phyloP scores from a whole-genome alignment of 768 basidiomycete genomes.

The Boletus reticulatus region DNA sequence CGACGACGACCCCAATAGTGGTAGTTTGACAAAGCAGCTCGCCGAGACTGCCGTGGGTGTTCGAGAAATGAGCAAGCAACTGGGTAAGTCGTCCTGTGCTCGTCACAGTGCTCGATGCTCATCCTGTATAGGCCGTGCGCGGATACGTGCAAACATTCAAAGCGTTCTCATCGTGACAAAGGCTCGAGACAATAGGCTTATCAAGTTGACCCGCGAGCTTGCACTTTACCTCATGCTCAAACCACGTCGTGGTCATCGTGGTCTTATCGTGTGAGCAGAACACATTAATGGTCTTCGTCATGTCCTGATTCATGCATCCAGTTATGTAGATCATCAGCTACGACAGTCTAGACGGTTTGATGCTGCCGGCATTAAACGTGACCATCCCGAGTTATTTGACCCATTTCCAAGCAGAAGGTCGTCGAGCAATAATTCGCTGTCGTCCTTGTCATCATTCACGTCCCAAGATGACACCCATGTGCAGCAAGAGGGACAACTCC shows the following conservation, averaged over 20 bases:
- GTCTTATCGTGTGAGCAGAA: slow-evolving; percentile 75
- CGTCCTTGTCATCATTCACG: slow-evolving; percentile 48
- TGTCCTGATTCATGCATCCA: slow-evolving; percentile 31
- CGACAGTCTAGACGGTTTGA: slow-evolving; percentile 90
- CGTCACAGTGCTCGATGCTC: slow-evolving; percentile 7
- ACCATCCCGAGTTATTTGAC: slow-evolving; percentile 84
- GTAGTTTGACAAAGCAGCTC: slow-evolving; percentile 85
- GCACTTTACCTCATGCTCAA: slow-evolving; percentile 95
- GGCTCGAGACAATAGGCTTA: slow-evolving; percentile 94
- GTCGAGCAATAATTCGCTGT: slow-evolving; percentile 62
- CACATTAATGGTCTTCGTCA: slow-evolving; percentile 13
- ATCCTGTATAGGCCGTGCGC: slow-evolving; percentile 72
- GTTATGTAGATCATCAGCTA: slow-evolving; percentile 94
- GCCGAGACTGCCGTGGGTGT: slow-evolving; percentile 98
- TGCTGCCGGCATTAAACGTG: slow-evolving; percentile 80
- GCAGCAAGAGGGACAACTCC: slow-evolving; percentile 80
- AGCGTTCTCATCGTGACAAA: slow-evolving; percentile 95
- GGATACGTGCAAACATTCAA: slow-evolving; percentile 89
- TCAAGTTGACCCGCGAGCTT: slow-evolving; percentile 90
- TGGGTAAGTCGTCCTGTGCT: slow-evolving; percentile 55
- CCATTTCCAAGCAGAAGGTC: slow-evolving; percentile 75
- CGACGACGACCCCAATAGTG: slow-evolving; percentile 67
- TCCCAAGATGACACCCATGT: slow-evolving; percentile 38
- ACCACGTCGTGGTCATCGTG: slow-evolving; percentile 62
- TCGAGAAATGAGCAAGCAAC: slow-evolving; percentile 97